phyloP scores from a whole-genome alignment of 2,329 filamentous ascomycete genomes.

The Lachnellula willkommii region DNA sequence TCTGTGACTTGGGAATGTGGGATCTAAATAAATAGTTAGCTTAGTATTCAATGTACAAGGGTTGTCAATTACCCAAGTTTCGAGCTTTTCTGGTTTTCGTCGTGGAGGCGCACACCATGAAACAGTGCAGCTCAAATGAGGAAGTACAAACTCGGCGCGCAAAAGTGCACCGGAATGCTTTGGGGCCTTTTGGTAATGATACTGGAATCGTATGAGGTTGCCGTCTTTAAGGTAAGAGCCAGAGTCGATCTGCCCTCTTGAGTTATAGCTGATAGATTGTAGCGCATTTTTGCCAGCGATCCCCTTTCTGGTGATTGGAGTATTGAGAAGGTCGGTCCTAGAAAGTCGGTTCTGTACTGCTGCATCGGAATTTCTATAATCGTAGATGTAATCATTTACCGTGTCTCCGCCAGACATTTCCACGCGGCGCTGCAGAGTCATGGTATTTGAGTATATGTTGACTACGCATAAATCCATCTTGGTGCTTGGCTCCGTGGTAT shows the following conservation, averaged over 20 bases:
- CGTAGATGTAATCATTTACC: conserved; percentile 44
- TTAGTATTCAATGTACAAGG: too few relatives aligned
- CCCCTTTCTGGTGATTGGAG: conserved; percentile 43
- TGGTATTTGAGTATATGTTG: conserved; percentile 43
- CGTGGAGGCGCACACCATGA: conserved; percentile 47
- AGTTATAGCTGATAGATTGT: conserved; percentile 44
- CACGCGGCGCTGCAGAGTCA: conserved; percentile 35
- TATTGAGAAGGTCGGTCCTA: conserved; percentile 13
- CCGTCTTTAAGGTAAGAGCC: conserved; percentile 48
- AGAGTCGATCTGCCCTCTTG: conserved; percentile 46
- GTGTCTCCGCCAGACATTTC: conserved; percentile 32
- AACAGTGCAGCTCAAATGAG: conserved; percentile 47
- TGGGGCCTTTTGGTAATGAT: conserved; percentile 48
- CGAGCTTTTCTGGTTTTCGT: conserved; percentile 38
- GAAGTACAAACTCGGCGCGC: conserved; percentile 46
- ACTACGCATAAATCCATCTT: conserved; percentile 38
- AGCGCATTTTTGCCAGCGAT: conserved; percentile 38
- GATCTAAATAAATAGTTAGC: conserved; percentile 37
- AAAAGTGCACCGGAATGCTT: conserved; percentile 48
- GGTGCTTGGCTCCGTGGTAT: conserved; percentile 39
- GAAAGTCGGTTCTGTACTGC: conserved; percentile 22
- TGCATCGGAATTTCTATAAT: conserved; percentile 35
- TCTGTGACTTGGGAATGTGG: conserved; percentile 49
- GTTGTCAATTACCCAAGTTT: conserved; percentile 38
- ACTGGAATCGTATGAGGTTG: conserved; percentile 48